A percentile compares a stretch with the other conserved stretches of the same genome.
These are phyloP conservation scores for Juncus inflexus DNA, from an alignment of 176 grass and related monocot species.

Conservation along the genomic window DNA sequence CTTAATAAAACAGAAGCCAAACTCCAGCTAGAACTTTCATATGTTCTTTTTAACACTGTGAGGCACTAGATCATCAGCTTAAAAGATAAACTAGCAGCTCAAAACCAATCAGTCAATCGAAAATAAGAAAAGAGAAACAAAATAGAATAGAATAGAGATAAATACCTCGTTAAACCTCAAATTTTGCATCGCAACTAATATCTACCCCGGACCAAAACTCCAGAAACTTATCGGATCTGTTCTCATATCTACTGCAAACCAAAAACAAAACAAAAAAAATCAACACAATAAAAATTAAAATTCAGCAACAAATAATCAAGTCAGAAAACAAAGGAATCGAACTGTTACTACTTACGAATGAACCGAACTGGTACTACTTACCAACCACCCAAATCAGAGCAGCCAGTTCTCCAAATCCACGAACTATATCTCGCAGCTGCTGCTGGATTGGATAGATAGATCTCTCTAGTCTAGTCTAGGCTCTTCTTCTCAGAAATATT, in stretches of 20 bases:
- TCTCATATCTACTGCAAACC: conserved; percentile 26
- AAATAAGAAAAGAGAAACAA: no score
- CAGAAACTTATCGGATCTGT: conserved; percentile 24
- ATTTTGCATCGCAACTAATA: conserved; percentile 22
- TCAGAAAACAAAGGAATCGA: background rate
- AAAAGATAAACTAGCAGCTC: no score
- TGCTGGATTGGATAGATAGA: no score
- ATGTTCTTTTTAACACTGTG: no score
- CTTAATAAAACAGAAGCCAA: no score
- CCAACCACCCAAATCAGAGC: background rate
- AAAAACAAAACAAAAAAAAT: conserved; percentile 1
- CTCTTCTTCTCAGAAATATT: background rate
- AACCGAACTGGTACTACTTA: conserved; percentile 12
- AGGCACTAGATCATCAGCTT: no score
- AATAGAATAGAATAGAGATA: background rate
- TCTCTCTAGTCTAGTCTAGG: conserved; percentile 14
- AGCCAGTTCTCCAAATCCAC: background rate
- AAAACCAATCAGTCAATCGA: no score
- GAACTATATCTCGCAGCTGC: background rate
- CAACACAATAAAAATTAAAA: conserved; percentile 4
- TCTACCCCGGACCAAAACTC: conserved; percentile 24
- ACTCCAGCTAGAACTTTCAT: no score
- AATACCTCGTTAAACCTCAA: conserved; percentile 29
- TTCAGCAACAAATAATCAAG: background rate
- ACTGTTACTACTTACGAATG: background rate